Evolutionary conservation across 2,329 filamentous ascomycete genomes (phyloP).

Genomic region (Dothistroma pini): DNA sequence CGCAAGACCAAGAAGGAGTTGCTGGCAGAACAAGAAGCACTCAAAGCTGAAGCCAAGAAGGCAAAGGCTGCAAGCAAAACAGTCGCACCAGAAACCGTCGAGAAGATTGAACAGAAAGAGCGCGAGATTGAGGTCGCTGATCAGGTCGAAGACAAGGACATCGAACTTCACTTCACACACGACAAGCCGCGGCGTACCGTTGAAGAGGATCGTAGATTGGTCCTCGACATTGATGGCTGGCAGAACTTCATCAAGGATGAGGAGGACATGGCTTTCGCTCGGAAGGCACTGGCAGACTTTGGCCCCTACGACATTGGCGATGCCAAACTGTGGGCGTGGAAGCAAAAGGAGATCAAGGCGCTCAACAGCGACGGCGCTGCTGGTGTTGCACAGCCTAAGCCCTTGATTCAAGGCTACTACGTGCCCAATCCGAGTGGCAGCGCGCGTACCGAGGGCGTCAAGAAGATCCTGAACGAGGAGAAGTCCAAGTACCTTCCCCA

Average conservation of each 20-base stretch:
- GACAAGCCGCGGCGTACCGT: conserved; percentile 61
- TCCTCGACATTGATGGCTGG: conserved; percentile 69
- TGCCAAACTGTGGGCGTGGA: conserved; percentile 63
- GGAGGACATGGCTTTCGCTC: conserved; percentile 60
- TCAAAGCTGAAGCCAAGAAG: conserved; percentile 44
- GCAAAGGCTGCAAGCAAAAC: conserved; percentile 29
- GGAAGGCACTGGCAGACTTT: conserved; percentile 48
- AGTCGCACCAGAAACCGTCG: conserved; percentile 35
- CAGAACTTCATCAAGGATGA: conserved; percentile 66
- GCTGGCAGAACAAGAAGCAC: conserved; percentile 63
- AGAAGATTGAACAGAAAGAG: conserved; percentile 35
- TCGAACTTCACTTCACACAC: conserved; percentile 59
- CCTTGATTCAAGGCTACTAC: conserved; percentile 66
- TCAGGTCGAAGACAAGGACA: conserved; percentile 49
- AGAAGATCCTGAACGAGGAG: conserved; percentile 94
- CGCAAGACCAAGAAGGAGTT: conserved; percentile 74
- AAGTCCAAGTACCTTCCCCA: conserved; percentile 98
- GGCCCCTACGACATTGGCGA: conserved; percentile 52
- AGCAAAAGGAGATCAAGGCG: conserved; percentile 67
- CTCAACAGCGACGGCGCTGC: conserved; percentile 58
- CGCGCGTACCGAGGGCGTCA: conserved; percentile 86
- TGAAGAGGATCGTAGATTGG: conserved; percentile 59
- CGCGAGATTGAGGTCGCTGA: conserved; percentile 47
- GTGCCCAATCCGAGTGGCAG: conserved; percentile 81
- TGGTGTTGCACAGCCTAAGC: conserved; percentile 52